Evolutionary conservation across 768 basidiomycete genomes (phyloP).

Genomic region (Rubroboletus satanas): DNA sequence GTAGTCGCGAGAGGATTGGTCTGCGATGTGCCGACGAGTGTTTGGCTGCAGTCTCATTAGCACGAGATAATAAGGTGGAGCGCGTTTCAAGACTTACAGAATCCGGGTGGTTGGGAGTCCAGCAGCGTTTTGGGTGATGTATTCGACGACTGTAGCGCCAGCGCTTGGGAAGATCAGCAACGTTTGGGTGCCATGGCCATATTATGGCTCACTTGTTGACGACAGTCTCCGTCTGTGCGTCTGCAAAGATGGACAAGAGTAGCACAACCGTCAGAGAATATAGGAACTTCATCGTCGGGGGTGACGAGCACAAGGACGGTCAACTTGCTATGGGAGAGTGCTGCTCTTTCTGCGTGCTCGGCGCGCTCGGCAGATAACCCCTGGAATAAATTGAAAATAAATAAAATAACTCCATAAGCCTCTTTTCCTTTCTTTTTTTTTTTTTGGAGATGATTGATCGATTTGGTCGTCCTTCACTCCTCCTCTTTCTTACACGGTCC

Average conservation of each 20-base stretch:
- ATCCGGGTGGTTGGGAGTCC: constrained; percentile 41
- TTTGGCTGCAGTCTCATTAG: constrained; percentile 12
- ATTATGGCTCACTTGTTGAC: constrained; percentile 43
- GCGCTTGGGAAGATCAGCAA: constrained; percentile 31
- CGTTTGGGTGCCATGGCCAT: background rate
- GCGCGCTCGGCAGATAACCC: constrained; percentile 23
- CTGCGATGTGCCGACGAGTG: constrained; percentile 9
- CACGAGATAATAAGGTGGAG: background rate
- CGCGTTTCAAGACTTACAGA: constrained; percentile 35
- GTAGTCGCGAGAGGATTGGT: background rate
- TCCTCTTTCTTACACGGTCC: constrained; percentile 17
- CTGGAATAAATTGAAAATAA: background rate
- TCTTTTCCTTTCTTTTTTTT: background rate
- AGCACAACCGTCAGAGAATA: constrained; percentile 14
- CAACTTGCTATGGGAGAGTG: background rate
- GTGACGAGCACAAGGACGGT: constrained; percentile 2
- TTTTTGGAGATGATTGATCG: constrained; percentile 31
- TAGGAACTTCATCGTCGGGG: constrained; percentile 17
- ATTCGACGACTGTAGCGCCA: constrained; percentile 52
- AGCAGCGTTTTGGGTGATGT: constrained; percentile 38
- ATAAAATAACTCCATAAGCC: background rate
- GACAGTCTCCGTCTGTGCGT: constrained; percentile 48
- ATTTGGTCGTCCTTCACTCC: constrained; percentile 20
- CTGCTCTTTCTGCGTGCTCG: constrained; percentile 1
- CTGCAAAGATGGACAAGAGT: constrained; percentile 14